Evolutionary conservation across 2,329 filamentous ascomycete species (phyloP).

Genomic region (Cephalotrichum gorgonifer): DNA sequence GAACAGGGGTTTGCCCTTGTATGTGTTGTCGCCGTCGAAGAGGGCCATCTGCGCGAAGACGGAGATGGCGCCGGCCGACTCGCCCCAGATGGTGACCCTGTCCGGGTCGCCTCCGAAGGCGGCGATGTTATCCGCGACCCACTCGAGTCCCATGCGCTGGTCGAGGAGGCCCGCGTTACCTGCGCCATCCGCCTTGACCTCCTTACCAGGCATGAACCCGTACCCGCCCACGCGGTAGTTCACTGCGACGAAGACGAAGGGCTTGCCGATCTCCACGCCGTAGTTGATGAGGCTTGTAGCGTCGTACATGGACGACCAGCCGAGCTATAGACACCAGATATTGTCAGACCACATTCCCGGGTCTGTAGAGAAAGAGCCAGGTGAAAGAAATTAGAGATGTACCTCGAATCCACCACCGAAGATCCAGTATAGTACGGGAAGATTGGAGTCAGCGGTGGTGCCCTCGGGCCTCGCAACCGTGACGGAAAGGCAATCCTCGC

Average conservation of each 20-base stretch:
- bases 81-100: slow-evolving; percentile 75
- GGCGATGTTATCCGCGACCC: slow-evolving; percentile 68
- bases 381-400: too few relatives aligned
- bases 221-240: slow-evolving; percentile 71
- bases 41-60: slow-evolving; percentile 68
- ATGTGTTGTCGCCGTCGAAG: slow-evolving; percentile 61
- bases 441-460: slow-evolving; percentile 39
- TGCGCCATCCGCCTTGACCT: slow-evolving; percentile 56
- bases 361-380: slow-evolving; percentile 30
- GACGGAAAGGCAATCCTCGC: slow-evolving; percentile 55
- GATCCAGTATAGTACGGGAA: slow-evolving; percentile 63
- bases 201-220: slow-evolving; percentile 61
- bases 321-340: slow-evolving; percentile 18
- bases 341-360: slow-evolving; percentile 44
- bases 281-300: slow-evolving; percentile 32
- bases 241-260: slow-evolving; percentile 64
- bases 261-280: slow-evolving; percentile 42
- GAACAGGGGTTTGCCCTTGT: slow-evolving; percentile 68
- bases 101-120: slow-evolving; percentile 68
- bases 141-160: slow-evolving; percentile 61
- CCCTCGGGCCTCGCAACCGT: slow-evolving; percentile 49
- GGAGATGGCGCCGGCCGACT: slow-evolving; percentile 62
- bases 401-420: slow-evolving; percentile 55
- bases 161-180: slow-evolving; percentile 64
- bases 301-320: slow-evolving; percentile 41